Conservation (phyloP, 2,329 filamentous ascomycete genomes). For the Cadophora sp. region DNA sequence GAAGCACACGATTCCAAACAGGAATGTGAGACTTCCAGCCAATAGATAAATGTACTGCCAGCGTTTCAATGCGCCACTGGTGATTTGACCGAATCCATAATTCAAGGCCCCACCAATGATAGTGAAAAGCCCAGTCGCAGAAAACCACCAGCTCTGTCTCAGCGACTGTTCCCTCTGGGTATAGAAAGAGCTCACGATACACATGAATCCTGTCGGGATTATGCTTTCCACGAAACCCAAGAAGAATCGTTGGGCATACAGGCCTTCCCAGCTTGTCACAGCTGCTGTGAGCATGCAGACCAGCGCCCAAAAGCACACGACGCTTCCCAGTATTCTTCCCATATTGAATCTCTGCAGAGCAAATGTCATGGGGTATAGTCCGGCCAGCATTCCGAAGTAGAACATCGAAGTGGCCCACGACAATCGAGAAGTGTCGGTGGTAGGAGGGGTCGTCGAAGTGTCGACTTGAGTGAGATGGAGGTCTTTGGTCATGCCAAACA, state of each 20-base stretch:
- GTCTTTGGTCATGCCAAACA: constrained; percentile 80
- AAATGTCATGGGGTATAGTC: constrained; percentile 76
- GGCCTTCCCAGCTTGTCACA: constrained; percentile 66
- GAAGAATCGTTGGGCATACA: constrained; percentile 72
- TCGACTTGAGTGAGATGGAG: constrained; percentile 62
- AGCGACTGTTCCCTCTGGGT: constrained; percentile 70
- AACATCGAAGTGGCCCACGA: constrained; percentile 81
- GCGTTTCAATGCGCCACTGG: constrained; percentile 56
- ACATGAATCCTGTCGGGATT: constrained; percentile 72
- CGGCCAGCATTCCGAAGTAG: constrained; percentile 81
- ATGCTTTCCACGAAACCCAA: constrained; percentile 66
- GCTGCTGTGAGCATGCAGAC: constrained; percentile 74
- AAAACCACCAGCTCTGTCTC: constrained; percentile 73
- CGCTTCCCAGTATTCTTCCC: constrained; percentile 66
- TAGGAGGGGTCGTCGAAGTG: constrained; percentile 56
- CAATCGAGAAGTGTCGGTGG: constrained; percentile 69
- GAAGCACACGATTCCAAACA: constrained; percentile 71
- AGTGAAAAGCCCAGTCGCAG: constrained; percentile 58
- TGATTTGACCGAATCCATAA: constrained; percentile 72
- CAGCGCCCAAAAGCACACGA: constrained; percentile 70
- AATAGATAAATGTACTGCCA: constrained; percentile 79
- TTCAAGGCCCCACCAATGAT: constrained; percentile 69
- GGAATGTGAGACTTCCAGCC: constrained; percentile 66
- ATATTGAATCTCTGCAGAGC: constrained; percentile 71
- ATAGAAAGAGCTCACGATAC: constrained; percentile 66